A percentile compares a stretch with the other conserved stretches of the same genome.
Evolutionary conservation across 2,329 filamentous ascomycete species (phyloP).

Genomic region (Trichophyton verrucosum): DNA sequence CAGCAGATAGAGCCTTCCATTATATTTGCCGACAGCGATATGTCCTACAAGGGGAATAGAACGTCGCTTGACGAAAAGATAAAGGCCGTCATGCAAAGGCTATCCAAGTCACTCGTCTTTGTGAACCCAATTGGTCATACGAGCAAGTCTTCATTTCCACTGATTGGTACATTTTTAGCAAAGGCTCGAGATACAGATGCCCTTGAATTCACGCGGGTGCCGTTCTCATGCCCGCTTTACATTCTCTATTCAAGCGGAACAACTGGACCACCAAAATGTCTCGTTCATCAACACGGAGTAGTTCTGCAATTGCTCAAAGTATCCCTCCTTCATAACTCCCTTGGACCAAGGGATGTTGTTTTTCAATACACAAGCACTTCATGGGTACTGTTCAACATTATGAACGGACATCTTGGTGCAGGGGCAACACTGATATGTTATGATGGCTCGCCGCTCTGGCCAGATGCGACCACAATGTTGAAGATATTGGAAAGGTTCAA

Average conservation of each 20-base stretch:
- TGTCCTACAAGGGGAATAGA: conserved; percentile 30
- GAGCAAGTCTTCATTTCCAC: conserved; percentile 15
- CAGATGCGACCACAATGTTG: conserved; percentile 26
- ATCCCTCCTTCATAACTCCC: conserved; percentile 33
- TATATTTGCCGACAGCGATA: conserved; percentile 31
- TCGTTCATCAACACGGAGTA: conserved; percentile 34
- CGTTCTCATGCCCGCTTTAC: conserved; percentile 33
- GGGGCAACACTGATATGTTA: conserved; percentile 26
- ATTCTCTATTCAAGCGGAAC: conserved; percentile 36
- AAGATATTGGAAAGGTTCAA: conserved; percentile 26
- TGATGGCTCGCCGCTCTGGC: conserved; percentile 34
- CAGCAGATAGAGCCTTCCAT: conserved; percentile 31
- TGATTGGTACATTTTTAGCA: conserved; percentile 23
- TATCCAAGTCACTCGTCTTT: conserved; percentile 17
- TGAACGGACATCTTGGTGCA: conserved; percentile 32
- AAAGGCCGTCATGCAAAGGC: conserved; percentile 19
- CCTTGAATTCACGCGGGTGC: conserved; percentile 27
- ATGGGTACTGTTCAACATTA: conserved; percentile 38
- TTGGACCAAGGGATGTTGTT: conserved; percentile 29
- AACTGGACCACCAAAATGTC: conserved; percentile 35
- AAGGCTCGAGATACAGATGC: conserved; percentile 19
- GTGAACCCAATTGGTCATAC: conserved; percentile 14
- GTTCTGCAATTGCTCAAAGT: conserved; percentile 36
- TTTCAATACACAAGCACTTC: conserved; percentile 38
- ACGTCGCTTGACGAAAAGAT: conserved; percentile 23